These are phyloP conservation scores for Suillus discolor DNA, from an alignment of 768 basidiomycete species.

Conservation along the genomic window DNA sequence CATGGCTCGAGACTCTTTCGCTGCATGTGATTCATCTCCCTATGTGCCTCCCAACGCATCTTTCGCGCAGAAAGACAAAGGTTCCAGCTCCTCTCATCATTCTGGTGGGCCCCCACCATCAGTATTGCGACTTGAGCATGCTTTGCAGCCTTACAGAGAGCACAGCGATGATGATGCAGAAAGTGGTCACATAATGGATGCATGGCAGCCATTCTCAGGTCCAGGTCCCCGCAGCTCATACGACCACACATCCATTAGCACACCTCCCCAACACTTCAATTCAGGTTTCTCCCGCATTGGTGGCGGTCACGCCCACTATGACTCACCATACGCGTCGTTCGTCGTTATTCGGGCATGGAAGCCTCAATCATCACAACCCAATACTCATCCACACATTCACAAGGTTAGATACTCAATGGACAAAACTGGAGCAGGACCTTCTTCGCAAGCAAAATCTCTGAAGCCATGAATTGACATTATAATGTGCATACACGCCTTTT, in stretches of 20 bases:
- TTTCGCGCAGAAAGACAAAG: conserved; percentile 29
- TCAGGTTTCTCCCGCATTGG: conserved; percentile 87
- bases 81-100: conserved; percentile 36
- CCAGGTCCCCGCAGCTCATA: conserved; percentile 22
- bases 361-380: conserved; percentile 37
- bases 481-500: conserved; percentile 14
- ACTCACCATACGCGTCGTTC: conserved; percentile 83
- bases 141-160: conserved; percentile 72
- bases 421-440: conserved; percentile 25
- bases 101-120: conserved; percentile 63
- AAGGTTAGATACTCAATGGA: conserved; percentile 32
- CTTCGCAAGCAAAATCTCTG: conserved; percentile 9
- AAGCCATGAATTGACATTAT: background rate
- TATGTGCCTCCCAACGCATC: conserved; percentile 46
- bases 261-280: conserved; percentile 30
- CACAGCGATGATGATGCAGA: conserved; percentile 75
- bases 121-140: conserved; percentile 80
- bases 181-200: conserved; percentile 86
- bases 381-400: conserved; percentile 20
- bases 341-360: conserved; percentile 67
- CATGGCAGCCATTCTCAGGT: conserved; percentile 86
- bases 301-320: conserved; percentile 85
- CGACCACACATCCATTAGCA: conserved; percentile 30
- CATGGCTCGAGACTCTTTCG: conserved; percentile 24
- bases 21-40: conserved; percentile 46